Percentiles rank a stretch among this genome's conserved stretches.
Evolutionary conservation across 139 green algal species (phyloP).

Genomic region (Coccomyxa sp.): DNA sequence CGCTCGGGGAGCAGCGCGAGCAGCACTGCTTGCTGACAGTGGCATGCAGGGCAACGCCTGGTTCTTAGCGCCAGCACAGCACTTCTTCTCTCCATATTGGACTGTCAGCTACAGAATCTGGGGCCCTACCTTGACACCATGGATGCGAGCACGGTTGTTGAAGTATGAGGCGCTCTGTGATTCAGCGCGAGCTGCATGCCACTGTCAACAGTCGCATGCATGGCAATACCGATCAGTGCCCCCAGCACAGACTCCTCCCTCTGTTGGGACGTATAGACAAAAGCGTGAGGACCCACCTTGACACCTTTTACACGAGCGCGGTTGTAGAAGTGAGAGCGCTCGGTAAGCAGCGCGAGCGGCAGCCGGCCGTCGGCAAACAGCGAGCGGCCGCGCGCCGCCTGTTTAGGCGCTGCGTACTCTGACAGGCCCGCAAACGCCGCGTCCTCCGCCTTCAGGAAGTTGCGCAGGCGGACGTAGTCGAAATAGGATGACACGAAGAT

Average conservation of each 20-base stretch:
- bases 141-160: conserved; percentile 77
- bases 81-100: too few species aligned
- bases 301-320: conserved; percentile 69
- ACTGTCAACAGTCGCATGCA: conserved; percentile 63
- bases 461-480: conserved; percentile 86
- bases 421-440: conserved; percentile 58
- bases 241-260: too few species aligned
- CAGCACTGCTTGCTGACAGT: too few species aligned
- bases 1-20: too few species aligned
- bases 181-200: conserved; percentile 75
- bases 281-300: conserved; percentile 43
- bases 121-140: conserved; percentile 69
- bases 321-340: conserved; percentile 95
- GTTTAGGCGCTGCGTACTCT: conserved; percentile 74
- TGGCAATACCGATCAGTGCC: too few species aligned
- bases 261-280: too few species aligned
- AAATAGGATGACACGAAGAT: conserved; percentile 93
- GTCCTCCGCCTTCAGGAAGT: conserved; percentile 46
- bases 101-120: too few species aligned
- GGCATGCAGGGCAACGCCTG: too few species aligned
- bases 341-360: conserved; percentile 88
- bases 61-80: too few species aligned
- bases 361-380: conserved; percentile 72
- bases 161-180: conserved; percentile 95
- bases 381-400: conserved; percentile 60